Base-by-base conservation (phyloP, 2,329 filamentous ascomycete genomes). In the Dothistroma pini region DNA sequence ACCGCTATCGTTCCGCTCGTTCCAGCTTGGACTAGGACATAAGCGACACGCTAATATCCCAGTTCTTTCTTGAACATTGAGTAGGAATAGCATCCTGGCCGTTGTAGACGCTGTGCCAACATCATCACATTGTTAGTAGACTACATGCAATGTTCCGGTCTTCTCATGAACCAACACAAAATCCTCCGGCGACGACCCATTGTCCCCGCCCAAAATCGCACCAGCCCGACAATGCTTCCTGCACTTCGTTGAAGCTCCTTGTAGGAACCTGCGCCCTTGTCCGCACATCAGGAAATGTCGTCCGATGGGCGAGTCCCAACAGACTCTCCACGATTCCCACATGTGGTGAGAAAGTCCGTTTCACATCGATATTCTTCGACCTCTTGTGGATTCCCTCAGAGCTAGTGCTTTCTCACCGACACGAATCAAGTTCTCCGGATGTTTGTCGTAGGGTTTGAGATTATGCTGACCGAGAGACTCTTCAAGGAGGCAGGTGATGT, bases 281-380 rank as follows among this genome's bases (percentile, higher is more conserved):
- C n/a, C 32, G 1, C 4, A 54, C 38, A 35, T 54, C 14, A 10
- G 52, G 52, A 41, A 54, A 54, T 4, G 29, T 54, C 31, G 52
- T 54, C 11, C 52, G 16, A 25, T 54, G 52, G 12, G 52, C 52
- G 16, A 54, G 32, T 8, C 32, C 32, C 32, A 41, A 19, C 32
- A 54, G 16, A 16, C 29, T 9, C 16, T 54, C 52, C 5, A 54
- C 52, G 29, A 54, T 54, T 19, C 52, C 32, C 2, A 41, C 52
- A 21, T 54, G 52, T 29, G 52, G n/a, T 12, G 52, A 54, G 52
- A 54, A 54, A n/a, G 52, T 54, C 2, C 34, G 6, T 54, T 38
- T 54, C 29, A 54, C 35, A 31, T 54, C 7, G 6, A 54, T 34
- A 21, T 54, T 54, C 1, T 32, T 29, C n/a, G 29, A 54, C 5